Base-by-base conservation (phyloP, 2,329 filamentous ascomycete genomes). In the Thermoascus crustaceus region DNA sequence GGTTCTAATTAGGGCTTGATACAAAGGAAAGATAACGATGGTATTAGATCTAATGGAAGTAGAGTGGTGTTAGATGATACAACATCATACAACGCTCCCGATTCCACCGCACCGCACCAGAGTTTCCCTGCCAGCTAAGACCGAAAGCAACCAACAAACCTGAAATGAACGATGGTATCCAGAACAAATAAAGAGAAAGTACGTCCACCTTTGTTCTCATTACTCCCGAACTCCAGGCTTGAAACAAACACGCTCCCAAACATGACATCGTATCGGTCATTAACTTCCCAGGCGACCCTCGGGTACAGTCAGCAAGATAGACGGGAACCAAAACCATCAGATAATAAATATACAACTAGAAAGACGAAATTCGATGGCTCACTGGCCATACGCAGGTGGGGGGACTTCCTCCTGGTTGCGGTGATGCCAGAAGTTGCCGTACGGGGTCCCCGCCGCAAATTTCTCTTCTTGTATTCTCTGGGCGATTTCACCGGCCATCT, bases 401-500 rank as follows among this genome's bases (percentile, higher is more conserved):
- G 64, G 64, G 17, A 49, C 45, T 34, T 58, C 54, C 31, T 66
- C 61, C 27, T 55, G 55, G 22, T 52, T 49, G 24, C 54, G 46
- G 13, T 53, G 57, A 20, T 56, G 52, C 58, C 60, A 65, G 35
- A 58, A 61, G 16, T 50, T 50, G 25, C 50, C 52, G 56, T 53
- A 51, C 49, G 50, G 42, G 20, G 49, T 54, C 32, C 44, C 48
- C 13, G 48, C 38, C 33, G 59, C 50, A 30, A 58, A 55, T 63
- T 94, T 91, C 63, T 94, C 85, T 48, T 94, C 85, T 46, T 89
- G 85, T 45, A 94, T 86, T 37, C 85, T 82, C 41, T 60, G 59
- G 22, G 87, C 86, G 50, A 96, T 89, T 60, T 96, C 91, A 44
- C 80, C 81, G 4, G 89, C 88, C 76, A 98, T 91, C 67, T 94